A percentile compares a stretch with the other conserved stretches of the same genome.
Evolutionary conservation across 768 basidiomycete species (phyloP).

Genomic region (Tylopilus intermedius): DNA sequence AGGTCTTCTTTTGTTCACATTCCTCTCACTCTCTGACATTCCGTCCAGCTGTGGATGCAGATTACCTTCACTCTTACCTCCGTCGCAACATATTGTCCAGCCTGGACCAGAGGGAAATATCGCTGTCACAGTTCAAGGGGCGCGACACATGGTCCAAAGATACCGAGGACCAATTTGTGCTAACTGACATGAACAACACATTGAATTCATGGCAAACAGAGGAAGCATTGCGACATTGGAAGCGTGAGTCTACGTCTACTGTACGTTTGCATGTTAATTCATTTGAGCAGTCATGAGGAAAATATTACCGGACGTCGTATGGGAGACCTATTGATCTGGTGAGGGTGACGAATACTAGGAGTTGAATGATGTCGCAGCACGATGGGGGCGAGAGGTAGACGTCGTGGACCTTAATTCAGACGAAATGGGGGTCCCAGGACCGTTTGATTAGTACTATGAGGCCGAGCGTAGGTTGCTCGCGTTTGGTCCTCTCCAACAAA

Average conservation of each 20-base stretch:
- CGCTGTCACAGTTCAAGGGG: conserved; percentile 38
- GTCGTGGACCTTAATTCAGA: too few relatives aligned
- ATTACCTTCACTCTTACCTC: conserved; percentile 66
- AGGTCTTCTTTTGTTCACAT: conserved; percentile 83
- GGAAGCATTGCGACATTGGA: conserved; percentile 72
- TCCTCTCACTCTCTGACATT: conserved; percentile 52
- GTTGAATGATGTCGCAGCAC: too few relatives aligned
- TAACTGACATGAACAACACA: conserved; percentile 60
- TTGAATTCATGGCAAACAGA: conserved; percentile 62
- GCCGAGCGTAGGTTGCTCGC: too few relatives aligned
- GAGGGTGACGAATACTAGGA: too few relatives aligned
- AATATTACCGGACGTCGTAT: conserved; percentile 64
- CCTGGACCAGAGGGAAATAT: conserved; percentile 51
- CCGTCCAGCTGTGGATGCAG: conserved; percentile 47
- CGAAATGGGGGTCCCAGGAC: too few relatives aligned
- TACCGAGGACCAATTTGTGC: conserved; percentile 43
- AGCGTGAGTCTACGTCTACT: conserved; percentile 40
- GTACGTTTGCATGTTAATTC: conserved; percentile 2
- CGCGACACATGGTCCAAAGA: conserved; percentile 12
- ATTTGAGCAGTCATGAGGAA: conserved; percentile 64
- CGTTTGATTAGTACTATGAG: too few relatives aligned
- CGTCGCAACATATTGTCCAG: conserved; percentile 55
- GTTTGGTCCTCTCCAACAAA: too few relatives aligned
- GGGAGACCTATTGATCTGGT: conserved; percentile 64
- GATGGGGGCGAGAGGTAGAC: too few relatives aligned